A percentile compares a stretch with the other conserved stretches of the same genome.
Evolutionary conservation across 2,329 filamentous ascomycete species (phyloP).

Genomic region (Annulohypoxylon truncatum): DNA sequence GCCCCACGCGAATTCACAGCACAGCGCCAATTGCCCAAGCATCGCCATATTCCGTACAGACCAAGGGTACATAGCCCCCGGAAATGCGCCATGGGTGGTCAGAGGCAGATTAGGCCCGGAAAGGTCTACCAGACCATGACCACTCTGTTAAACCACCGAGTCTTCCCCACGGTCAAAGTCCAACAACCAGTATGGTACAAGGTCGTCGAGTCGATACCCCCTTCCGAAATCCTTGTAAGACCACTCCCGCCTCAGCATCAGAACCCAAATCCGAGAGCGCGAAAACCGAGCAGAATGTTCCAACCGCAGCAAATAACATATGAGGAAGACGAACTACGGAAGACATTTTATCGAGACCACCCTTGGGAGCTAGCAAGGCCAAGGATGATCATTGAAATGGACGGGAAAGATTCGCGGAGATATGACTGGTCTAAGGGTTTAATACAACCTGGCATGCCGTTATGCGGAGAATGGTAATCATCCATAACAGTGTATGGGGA

Average conservation of each 20-base stretch:
- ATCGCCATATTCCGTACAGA: slow-evolving; percentile 2
- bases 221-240: slow-evolving; percentile 68
- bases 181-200: slow-evolving; percentile 62
- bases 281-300: slow-evolving; percentile 81
- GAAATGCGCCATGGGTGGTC: slow-evolving; percentile 49
- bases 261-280: slow-evolving; percentile 57
- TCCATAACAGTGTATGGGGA: neutral
- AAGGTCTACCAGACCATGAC: slow-evolving; percentile 59
- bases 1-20: slow-evolving; percentile 16
- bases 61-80: neutral
- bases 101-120: slow-evolving; percentile 53
- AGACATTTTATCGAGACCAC: slow-evolving; percentile 90
- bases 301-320: slow-evolving; percentile 82
- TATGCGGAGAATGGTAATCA: slow-evolving; percentile 85
- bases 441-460: slow-evolving; percentile 76
- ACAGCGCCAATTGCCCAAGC: slow-evolving; percentile 19
- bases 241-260: slow-evolving; percentile 62
- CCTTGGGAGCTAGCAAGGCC: slow-evolving; percentile 97
- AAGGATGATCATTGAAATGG: slow-evolving; percentile 83
- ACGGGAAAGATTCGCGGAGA: slow-evolving; percentile 81
- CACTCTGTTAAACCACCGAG: slow-evolving; percentile 52
- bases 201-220: slow-evolving; percentile 65
- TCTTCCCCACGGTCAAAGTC: slow-evolving; percentile 46
- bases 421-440: slow-evolving; percentile 84
- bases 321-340: slow-evolving; percentile 84